Percentiles rank a stretch among this genome's conserved stretches.
Evolutionary conservation across 352 stramenopile species (phyloP).

Genomic region (Globisporangium radiosum): DNA sequence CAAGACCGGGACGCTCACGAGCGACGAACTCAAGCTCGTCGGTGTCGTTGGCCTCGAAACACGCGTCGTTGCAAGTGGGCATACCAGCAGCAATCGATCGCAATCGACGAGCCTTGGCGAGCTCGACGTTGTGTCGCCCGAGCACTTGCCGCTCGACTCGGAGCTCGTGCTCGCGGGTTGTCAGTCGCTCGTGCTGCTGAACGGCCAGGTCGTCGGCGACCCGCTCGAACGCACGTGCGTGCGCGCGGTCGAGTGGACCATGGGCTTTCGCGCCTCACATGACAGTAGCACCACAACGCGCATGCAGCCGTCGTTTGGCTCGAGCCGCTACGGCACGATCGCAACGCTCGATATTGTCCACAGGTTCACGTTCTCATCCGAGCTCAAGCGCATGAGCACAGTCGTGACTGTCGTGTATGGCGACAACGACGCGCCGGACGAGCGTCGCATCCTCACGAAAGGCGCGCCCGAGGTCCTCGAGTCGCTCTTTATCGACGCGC

Average conservation of each 20-base stretch:
- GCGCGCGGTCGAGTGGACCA: slow-evolving; percentile 66
- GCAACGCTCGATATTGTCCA: slow-evolving; percentile 60
- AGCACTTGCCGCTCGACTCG: slow-evolving; percentile 26
- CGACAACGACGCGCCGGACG: slow-evolving; percentile 25
- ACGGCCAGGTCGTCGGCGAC: slow-evolving; percentile 89
- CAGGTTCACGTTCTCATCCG: slow-evolving; percentile 86
- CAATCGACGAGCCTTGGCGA: slow-evolving; percentile 10
- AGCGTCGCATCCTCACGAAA: slow-evolving; percentile 81
- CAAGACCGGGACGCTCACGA: slow-evolving; percentile 95
- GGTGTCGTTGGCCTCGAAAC: slow-evolving; percentile 26
- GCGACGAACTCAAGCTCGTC: slow-evolving; percentile 79
- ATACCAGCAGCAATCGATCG: background rate
- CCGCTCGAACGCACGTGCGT: slow-evolving; percentile 91
- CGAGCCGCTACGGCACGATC: slow-evolving; percentile 20
- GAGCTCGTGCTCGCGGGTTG: slow-evolving; percentile 67
- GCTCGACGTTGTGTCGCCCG: slow-evolving; percentile 25
- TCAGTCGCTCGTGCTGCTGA: slow-evolving; percentile 88
- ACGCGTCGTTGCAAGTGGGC: too few relatives aligned
- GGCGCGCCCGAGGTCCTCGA: slow-evolving; percentile 90
- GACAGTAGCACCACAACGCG: slow-evolving; percentile 4
- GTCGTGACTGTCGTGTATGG: slow-evolving; percentile 42
- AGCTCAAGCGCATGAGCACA: slow-evolving; percentile 90
- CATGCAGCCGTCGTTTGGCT: slow-evolving; percentile 27
- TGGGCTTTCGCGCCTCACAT: slow-evolving; percentile 13
- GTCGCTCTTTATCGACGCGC: slow-evolving; percentile 61